Evolutionary conservation across 2,329 filamentous ascomycete species (phyloP).

Genomic region (Elsinoe arachidis): DNA sequence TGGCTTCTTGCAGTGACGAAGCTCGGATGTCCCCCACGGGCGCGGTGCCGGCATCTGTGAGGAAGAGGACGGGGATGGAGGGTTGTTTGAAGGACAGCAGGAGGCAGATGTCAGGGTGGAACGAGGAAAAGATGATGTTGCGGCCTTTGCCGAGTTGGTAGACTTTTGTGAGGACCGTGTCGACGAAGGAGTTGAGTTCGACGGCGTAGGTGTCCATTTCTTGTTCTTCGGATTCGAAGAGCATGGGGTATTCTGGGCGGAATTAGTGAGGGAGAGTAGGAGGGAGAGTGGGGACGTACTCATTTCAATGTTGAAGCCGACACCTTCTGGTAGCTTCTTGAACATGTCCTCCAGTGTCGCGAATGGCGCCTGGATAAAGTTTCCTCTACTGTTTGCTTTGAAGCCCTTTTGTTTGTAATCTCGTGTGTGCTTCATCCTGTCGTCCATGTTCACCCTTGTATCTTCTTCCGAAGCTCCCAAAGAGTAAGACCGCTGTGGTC

Average conservation of each 20-base stretch:
- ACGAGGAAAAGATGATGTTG: conserved; percentile 95
- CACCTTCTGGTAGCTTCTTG: conserved; percentile 65
- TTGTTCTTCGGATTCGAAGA: conserved; percentile 87
- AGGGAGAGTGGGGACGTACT: conserved; percentile 39
- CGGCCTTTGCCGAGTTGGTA: conserved; percentile 74
- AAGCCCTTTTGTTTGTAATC: conserved; percentile 92
- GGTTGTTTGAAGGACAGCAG: conserved; percentile 95
- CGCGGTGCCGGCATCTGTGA: conserved; percentile 78
- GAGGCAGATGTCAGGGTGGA: conserved; percentile 94
- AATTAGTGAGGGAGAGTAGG: conserved; percentile 19
- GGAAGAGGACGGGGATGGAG: conserved; percentile 87
- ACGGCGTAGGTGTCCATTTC: conserved; percentile 96
- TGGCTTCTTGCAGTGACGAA: conserved; percentile 85
- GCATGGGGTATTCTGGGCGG: conserved; percentile 75
- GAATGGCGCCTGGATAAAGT: conserved; percentile 92
- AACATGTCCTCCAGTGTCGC: conserved; percentile 93
- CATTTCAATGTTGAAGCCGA: conserved; percentile 98
- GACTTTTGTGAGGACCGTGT: conserved; percentile 81
- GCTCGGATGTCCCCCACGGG: conserved; percentile 82
- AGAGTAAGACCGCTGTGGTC: conserved; percentile 48
- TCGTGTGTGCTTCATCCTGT: conserved; percentile 93
- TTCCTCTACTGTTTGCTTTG: conserved; percentile 89
- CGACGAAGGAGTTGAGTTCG: conserved; percentile 92
- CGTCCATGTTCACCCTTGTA: conserved; percentile 49
- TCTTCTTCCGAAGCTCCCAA: conserved; percentile 44